phyloP scores from a whole-genome alignment of 148 eudicot genomes.

The Rhododendron simsii region DNA sequence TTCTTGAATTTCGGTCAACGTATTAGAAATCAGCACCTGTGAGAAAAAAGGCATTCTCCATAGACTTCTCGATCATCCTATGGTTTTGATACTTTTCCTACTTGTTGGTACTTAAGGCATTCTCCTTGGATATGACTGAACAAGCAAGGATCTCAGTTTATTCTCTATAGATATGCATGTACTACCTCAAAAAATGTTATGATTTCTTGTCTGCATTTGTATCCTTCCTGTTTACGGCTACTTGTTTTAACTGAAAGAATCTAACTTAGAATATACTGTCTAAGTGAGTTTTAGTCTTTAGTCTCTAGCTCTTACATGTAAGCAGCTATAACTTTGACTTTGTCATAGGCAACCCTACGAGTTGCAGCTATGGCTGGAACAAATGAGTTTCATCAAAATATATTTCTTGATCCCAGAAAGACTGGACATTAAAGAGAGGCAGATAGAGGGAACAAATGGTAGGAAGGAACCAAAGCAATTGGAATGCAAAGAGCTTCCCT shows the following conservation, averaged over 20 bases:
- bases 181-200: background rate
- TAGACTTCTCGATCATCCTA: too few species aligned
- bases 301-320: too few species aligned
- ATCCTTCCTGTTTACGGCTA: background rate
- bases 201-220: background rate
- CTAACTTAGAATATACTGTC: background rate
- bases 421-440: too few species aligned
- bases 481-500: too few species aligned
- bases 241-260: background rate
- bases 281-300: background rate
- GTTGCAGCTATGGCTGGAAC: too few species aligned
- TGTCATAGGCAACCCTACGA: too few species aligned
- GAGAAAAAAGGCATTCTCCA: background rate
- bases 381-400: too few species aligned
- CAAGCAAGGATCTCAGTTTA: background rate
- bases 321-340: too few species aligned
- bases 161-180: background rate
- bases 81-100: background rate
- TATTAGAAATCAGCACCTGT: background rate
- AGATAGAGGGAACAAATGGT: too few species aligned
- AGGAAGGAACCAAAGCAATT: too few species aligned
- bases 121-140: background rate
- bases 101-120: background rate
- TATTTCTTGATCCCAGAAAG: too few species aligned
- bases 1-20: background rate